Conservation (phyloP, 306 rosid genomes). For the Quercus bicolor region DNA sequence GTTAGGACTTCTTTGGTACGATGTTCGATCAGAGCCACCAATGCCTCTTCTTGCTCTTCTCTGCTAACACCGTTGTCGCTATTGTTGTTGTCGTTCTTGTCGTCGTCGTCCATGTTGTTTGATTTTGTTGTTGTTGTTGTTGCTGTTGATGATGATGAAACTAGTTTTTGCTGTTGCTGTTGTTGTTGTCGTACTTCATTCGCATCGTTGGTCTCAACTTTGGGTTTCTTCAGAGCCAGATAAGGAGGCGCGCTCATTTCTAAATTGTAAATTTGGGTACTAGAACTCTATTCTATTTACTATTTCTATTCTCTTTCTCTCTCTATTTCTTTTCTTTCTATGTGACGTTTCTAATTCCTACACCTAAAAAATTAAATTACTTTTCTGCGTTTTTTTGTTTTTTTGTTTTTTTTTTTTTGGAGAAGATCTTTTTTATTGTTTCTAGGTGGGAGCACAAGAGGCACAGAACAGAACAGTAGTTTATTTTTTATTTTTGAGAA, state of each 20-base stretch:
- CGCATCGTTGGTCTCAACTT: conserved; percentile 9
- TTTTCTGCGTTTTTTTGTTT: too few species aligned
- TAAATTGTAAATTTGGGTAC: too few species aligned
- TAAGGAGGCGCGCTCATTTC: conserved; percentile 4
- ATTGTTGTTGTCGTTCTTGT: conserved; percentile 10
- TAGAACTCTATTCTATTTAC: too few species aligned
- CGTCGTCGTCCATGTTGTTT: conserved; percentile 26
- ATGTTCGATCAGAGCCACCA: conserved; percentile 81
- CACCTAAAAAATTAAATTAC: too few species aligned
- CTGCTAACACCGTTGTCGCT: conserved; percentile 14
- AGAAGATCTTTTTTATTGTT: too few species aligned
- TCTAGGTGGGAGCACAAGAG: too few species aligned
- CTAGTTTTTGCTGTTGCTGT: not conserved
- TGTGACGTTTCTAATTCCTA: not conserved
- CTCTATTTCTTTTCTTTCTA: not conserved
- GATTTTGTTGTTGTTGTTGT: not conserved
- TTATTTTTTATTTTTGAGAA: too few species aligned
- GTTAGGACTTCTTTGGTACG: conserved; percentile 68
- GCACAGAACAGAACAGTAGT: too few species aligned
- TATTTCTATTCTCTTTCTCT: not conserved
- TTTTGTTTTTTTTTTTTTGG: too few species aligned
- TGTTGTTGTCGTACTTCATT: not conserved
- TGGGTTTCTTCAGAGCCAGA: not conserved
- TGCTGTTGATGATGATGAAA: not conserved
- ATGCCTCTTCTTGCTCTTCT: conserved; percentile 76